Conservation (phyloP, 2,329 filamentous ascomycete genomes). For the Ramichloridium luteum region DNA sequence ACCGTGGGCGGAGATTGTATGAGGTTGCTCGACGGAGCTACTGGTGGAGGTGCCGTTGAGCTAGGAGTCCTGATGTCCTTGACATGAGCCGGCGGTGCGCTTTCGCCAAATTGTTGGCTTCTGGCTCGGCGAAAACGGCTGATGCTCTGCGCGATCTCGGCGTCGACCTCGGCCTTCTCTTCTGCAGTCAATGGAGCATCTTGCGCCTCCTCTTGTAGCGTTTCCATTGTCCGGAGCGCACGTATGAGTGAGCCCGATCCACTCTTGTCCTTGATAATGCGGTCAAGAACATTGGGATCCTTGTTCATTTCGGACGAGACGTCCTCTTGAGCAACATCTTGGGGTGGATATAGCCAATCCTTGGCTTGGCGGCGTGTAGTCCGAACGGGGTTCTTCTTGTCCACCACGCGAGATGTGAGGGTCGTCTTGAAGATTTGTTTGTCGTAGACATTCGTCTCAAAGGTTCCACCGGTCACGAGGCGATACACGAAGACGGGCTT, state of each 20-base stretch:
- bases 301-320: conserved; percentile 42
- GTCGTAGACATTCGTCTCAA: conserved; percentile 63
- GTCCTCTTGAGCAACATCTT: conserved; percentile 39
- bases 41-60: no score
- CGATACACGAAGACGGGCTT: conserved; percentile 79
- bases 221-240: conserved; percentile 24
- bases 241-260: conserved; percentile 23
- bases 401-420: conserved; percentile 66
- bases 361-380: conserved; percentile 42
- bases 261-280: conserved; percentile 46
- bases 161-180: conserved; percentile 20
- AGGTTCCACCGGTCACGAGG: conserved; percentile 65
- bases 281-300: conserved; percentile 49
- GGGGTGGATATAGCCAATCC: conserved; percentile 50
- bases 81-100: no score
- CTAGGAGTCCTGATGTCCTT: no score
- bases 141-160: conserved; percentile 41
- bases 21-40: no score
- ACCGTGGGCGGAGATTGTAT: no score
- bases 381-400: conserved; percentile 65
- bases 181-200: conserved; percentile 23
- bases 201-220: conserved; percentile 21
- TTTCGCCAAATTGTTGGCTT: no score
- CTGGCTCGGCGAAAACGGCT: no score
- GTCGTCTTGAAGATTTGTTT: conserved; percentile 72